Conservation (phyloP, 192 early-diverging fungal species). For the Phlyctochytrium arcticum region DNA sequence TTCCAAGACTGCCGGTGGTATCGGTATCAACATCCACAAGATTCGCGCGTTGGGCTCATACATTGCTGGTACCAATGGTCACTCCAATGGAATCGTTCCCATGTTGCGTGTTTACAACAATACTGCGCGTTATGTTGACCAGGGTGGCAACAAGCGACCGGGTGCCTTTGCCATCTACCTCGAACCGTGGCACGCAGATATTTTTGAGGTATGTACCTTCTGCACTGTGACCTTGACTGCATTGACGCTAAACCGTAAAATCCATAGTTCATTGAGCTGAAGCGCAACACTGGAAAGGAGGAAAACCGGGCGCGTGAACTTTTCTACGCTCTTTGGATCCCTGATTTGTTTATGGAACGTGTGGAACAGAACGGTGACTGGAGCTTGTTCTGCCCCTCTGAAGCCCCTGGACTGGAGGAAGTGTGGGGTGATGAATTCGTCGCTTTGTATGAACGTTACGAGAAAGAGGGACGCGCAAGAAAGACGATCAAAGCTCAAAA, state of each 20-base stretch:
- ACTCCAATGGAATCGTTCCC: conserved; percentile 93
- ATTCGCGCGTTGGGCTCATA: conserved; percentile 94
- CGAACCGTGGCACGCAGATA: conserved; percentile 98
- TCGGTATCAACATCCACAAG: conserved; percentile 96
- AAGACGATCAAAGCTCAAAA: conserved; percentile 96
- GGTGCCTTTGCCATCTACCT: conserved; percentile 98
- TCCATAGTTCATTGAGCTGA: conserved; percentile 85
- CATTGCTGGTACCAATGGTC: conserved; percentile 96
- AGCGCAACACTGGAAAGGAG: conserved; percentile 98
- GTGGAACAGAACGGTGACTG: conserved; percentile 92
- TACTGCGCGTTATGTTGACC: conserved; percentile 98
- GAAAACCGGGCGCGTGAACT: conserved; percentile 94
- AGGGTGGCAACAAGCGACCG: conserved; percentile 97
- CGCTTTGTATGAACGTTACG: conserved; percentile 76
- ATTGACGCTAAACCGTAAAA: not conserved
- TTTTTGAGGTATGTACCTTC: conserved; percentile 59
- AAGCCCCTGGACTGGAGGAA: conserved; percentile 85
- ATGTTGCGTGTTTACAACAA: conserved; percentile 98
- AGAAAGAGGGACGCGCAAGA: conserved; percentile 76
- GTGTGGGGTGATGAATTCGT: conserved; percentile 90
- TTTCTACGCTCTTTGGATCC: conserved; percentile 97
- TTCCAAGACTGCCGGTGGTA: conserved; percentile 96
- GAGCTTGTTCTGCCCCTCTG: conserved; percentile 92
- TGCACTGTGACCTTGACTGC: not conserved
- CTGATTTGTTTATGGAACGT: conserved; percentile 96